phyloP scores from a whole-genome alignment of 139 green algal genomes.

The Tetradesmus obliquus region DNA sequence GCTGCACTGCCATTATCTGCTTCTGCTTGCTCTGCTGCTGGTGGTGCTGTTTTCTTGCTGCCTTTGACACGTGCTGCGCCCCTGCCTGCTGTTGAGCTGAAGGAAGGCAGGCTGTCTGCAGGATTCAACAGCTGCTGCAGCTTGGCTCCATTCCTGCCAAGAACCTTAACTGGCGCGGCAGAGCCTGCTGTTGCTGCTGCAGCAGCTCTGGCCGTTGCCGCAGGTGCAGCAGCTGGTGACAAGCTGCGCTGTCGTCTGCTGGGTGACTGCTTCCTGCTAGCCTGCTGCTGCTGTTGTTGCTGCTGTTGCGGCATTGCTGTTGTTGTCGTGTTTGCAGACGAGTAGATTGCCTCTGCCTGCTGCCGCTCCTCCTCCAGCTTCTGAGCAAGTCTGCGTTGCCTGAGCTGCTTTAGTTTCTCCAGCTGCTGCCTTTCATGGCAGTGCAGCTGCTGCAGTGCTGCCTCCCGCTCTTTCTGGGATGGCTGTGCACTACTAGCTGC shows the following conservation, averaged over 20 bases:
- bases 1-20: neutral
- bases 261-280: neutral
- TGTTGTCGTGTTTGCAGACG: neutral
- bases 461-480: neutral
- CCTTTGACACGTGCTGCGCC: neutral
- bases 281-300: neutral
- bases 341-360: slow-evolving; percentile 14
- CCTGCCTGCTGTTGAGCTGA: neutral
- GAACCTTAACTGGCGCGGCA: neutral
- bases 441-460: slow-evolving; percentile 23
- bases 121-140: slow-evolving; percentile 9
- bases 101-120: neutral
- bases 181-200: neutral
- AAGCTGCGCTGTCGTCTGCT: neutral
- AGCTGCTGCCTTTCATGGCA: slow-evolving; percentile 4
- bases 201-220: neutral
- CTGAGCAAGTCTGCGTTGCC: neutral
- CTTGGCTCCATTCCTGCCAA: neutral
- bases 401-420: slow-evolving; percentile 13
- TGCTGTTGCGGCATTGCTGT: no score
- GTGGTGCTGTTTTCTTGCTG: neutral
- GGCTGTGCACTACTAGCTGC: neutral
- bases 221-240: neutral
- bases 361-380: slow-evolving; percentile 15
- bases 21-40: slow-evolving; percentile 11